Evolutionary conservation across 2,329 filamentous ascomycete species (phyloP).

Genomic region (Pezicula radicicola): DNA sequence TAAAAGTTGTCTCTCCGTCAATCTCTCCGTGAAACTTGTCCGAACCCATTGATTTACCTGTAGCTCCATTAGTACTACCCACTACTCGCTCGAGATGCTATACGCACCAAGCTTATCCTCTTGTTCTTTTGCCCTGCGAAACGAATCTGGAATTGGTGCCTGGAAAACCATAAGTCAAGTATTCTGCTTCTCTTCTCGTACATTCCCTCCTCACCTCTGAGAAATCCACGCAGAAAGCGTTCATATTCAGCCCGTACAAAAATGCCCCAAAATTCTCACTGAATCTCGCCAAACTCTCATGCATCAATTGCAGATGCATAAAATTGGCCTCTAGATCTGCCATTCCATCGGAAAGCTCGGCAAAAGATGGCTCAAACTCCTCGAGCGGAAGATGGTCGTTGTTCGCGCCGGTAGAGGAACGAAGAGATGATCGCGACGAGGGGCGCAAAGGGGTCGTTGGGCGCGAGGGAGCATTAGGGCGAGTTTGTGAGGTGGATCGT

Average conservation of each 20-base stretch:
- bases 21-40: slow-evolving; percentile 33
- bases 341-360: slow-evolving; percentile 90
- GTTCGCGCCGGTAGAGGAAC: slow-evolving; percentile 28
- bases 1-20: slow-evolving; percentile 77
- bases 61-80: slow-evolving; percentile 8
- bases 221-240: slow-evolving; percentile 97
- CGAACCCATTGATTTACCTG: slow-evolving; percentile 30
- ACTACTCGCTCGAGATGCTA: not conserved
- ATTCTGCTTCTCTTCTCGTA: not conserved
- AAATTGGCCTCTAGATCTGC: slow-evolving; percentile 96
- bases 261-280: slow-evolving; percentile 96
- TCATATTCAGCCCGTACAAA: slow-evolving; percentile 96
- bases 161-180: slow-evolving; percentile 31
- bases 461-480: slow-evolving; percentile 36
- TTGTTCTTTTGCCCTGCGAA: slow-evolving; percentile 61
- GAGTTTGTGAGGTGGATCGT: slow-evolving; percentile 22
- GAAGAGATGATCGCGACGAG: slow-evolving; percentile 84
- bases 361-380: slow-evolving; percentile 83
- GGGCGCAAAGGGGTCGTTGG: slow-evolving; percentile 91
- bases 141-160: slow-evolving; percentile 83
- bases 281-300: slow-evolving; percentile 89
- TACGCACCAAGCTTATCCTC: slow-evolving; percentile 46
- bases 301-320: slow-evolving; percentile 95
- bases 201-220: slow-evolving; percentile 65
- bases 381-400: slow-evolving; percentile 62